Base-by-base conservation (phyloP, 331 rosid genomes). In the Acacia concinna region DNA sequence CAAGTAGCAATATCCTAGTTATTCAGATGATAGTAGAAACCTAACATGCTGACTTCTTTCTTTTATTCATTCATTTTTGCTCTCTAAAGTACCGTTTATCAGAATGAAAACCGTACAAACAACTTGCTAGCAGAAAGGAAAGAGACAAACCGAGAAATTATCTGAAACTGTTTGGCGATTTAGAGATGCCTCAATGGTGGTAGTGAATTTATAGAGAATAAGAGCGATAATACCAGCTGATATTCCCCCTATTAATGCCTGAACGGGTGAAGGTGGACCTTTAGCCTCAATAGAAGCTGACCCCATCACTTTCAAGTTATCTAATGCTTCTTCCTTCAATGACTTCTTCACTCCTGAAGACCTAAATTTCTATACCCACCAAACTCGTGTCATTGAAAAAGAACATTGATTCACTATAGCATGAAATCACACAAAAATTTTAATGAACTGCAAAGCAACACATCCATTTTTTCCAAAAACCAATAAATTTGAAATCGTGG, bases 211-310 rank as follows among this genome's bases (percentile, higher is more conserved):
- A 62, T 90, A 96, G 56, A 96, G 89, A 84, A 96, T 86, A 52
- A 93, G 87, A 38, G 98, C 90, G 71, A 96, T 89, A 37, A 91
- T 82, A 30, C 96, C 99, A 0, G 99, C 99, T 10, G 98, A 75
- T 83, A 96, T 54, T 68, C 91, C 98, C 74, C 99, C 99, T 71
- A 96, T 76, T 66, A 96, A 87, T 51, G 97, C 83, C 86, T 91
- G 92, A 81, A 79, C 78, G 27, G 99, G 97, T 54, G 99, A 90
- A 65, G 99, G 94, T 35, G 91, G 78, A 54, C 83, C 83, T 81
- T 90, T 91, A 31, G 87, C 78, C 17, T 79, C 87, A 64, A 93
- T 74, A 38, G 96, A 71, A 79, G 83, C 75, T 71, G 99, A 78
- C 41, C 92, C 81, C 63, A 96, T 47, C 79, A 89, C 90, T 84